Percentiles rank a stretch among this genome's conserved stretches.
Conservation (phyloP, 108 stramenopile species). For the Nitzschia sp. region DNA sequence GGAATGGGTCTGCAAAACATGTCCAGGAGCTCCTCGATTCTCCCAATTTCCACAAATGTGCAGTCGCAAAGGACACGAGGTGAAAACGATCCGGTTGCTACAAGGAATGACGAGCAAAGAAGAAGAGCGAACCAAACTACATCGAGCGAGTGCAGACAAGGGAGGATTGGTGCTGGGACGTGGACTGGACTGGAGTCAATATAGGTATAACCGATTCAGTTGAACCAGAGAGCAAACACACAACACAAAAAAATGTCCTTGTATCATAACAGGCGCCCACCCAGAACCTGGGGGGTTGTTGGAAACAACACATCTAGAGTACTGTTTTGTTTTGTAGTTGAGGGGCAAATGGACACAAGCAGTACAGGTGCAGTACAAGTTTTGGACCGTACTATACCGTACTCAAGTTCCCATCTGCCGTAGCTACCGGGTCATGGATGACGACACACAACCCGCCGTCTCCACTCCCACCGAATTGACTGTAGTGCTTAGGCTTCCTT, state of each 20-base stretch:
- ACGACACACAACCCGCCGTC: no score
- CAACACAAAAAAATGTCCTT: no score
- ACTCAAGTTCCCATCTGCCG: no score
- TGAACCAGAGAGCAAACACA: no score
- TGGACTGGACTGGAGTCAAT: constrained; percentile 72
- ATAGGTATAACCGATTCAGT: constrained; percentile 14
- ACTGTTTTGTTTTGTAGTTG: no score
- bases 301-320: no score
- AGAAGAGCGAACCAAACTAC: constrained; percentile 48
- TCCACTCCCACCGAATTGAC: no score
- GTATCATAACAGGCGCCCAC: no score
- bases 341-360: no score
- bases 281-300: no score
- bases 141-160: constrained; percentile 50
- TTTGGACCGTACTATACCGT: no score
- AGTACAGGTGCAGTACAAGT: neutral
- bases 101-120: constrained; percentile 29
- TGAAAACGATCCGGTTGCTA: constrained; percentile 45
- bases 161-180: constrained; percentile 68
- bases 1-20: constrained; percentile 60
- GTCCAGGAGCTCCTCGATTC: constrained; percentile 32
- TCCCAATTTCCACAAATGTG: constrained; percentile 39
- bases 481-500: constrained; percentile 35
- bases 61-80: constrained; percentile 42
- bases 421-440: no score